These are phyloP conservation scores for Trifolium pratense DNA, from an alignment of 306 rosid species.

Conservation along the genomic window DNA sequence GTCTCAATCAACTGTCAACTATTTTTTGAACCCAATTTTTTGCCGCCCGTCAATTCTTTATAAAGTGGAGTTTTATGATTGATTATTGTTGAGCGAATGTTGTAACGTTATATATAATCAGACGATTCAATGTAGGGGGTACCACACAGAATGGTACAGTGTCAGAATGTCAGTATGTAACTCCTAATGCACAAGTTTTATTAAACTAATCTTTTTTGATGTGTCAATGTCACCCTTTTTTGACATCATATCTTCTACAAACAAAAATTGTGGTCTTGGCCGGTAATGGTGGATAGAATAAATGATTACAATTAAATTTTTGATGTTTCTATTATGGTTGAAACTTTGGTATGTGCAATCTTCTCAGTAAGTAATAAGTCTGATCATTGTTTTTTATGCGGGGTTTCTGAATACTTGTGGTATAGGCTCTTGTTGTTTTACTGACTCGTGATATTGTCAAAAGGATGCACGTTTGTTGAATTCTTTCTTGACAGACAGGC, in stretches of 20 bases:
- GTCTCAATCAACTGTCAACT: neutral
- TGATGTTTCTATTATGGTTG: slow-evolving; percentile 18
- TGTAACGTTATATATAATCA: neutral
- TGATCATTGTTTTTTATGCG: slow-evolving; percentile 21
- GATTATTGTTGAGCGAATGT: slow-evolving; percentile 4
- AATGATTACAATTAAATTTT: neutral
- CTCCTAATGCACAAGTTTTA: slow-evolving; percentile 1
- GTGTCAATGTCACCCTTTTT: neutral
- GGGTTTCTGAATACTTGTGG: slow-evolving; percentile 20
- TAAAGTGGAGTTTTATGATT: neutral
- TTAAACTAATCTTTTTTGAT: neutral
- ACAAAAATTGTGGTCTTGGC: neutral
- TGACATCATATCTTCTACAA: neutral
- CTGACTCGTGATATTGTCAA: slow-evolving; percentile 5
- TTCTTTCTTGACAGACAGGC: neutral
- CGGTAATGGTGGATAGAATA: neutral
- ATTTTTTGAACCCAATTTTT: neutral
- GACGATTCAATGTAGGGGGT: neutral
- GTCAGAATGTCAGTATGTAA: neutral
- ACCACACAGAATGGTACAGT: neutral
- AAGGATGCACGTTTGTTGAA: slow-evolving; percentile 22
- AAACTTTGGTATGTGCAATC: slow-evolving; percentile 4
- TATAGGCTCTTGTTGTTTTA: slow-evolving; percentile 23
- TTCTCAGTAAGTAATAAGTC: neutral
- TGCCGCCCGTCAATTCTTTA: neutral